A percentile compares a stretch with the other conserved stretches of the same genome.
These are phyloP conservation scores for Wallacemonas sp. DNA, from an alignment of 208 protist species.

Conservation along the genomic window DNA sequence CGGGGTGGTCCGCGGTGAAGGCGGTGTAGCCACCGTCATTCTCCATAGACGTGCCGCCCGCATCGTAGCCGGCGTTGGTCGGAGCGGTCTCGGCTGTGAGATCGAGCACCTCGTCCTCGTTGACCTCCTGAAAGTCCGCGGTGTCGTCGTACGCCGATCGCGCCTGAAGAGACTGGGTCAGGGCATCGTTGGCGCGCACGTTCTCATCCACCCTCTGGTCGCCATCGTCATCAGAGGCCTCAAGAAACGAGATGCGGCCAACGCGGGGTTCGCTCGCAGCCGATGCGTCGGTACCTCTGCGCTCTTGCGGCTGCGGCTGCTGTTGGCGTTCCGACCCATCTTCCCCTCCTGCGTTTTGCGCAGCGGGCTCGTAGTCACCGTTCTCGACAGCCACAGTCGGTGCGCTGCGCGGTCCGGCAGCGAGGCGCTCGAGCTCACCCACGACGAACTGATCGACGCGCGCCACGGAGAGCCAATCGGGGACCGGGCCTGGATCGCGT, in stretches of 20 bases:
- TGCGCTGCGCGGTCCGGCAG: constrained; percentile 20
- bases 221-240: not conserved
- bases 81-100: not conserved
- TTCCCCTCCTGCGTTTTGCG: no score
- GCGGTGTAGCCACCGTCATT: not conserved
- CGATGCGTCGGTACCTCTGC: no score
- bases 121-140: not conserved
- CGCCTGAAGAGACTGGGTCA: not conserved
- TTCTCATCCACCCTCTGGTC: not conserved
- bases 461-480: constrained; percentile 33
- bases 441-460: constrained; percentile 51
- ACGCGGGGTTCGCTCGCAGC: not conserved
- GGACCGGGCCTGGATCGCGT: constrained; percentile 32
- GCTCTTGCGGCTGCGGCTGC: no score
- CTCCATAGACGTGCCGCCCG: no score
- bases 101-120: not conserved
- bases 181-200: constrained; percentile 2
- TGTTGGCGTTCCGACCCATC: no score
- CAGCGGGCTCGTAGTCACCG: not conserved
- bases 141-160: constrained; percentile 5
- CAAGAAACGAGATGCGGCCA: not conserved
- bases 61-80: no score
- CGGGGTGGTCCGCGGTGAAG: constrained; percentile 13
- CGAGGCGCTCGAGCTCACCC: constrained; percentile 29
- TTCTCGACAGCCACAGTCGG: not conserved